Percentiles rank a stretch among this genome's conserved stretches.
phyloP scores from a whole-genome alignment of 768 basidiomycete species.

The Trametes maxima region DNA sequence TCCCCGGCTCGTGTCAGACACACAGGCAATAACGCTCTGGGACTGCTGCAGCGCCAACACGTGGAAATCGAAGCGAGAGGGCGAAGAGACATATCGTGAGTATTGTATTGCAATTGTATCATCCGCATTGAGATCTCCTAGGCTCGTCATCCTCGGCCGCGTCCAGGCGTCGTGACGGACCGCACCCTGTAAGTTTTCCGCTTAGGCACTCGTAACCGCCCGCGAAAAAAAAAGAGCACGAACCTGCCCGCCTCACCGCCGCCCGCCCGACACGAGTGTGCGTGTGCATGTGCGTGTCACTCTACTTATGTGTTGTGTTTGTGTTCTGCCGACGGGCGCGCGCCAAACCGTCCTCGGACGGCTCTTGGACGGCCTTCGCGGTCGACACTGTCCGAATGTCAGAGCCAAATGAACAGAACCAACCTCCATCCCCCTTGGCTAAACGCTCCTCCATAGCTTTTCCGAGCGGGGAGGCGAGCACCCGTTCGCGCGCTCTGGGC shows the following conservation, averaged over 20 bases:
- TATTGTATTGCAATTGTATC: neutral
- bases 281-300: neutral
- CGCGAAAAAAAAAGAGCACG: constrained; percentile 1
- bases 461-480: neutral
- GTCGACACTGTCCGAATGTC: neutral
- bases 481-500: neutral
- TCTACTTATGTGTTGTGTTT: neutral
- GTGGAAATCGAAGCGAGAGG: constrained; percentile 6
- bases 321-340: neutral
- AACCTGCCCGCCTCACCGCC: neutral
- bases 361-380: neutral
- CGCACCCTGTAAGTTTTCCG: constrained; percentile 21
- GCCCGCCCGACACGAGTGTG: neutral
- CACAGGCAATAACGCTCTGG: constrained; percentile 1
- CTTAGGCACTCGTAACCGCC: neutral
- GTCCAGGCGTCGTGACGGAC: constrained; percentile 4
- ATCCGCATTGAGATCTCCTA: neutral
- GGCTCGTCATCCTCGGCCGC: neutral
- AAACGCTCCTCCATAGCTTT: neutral
- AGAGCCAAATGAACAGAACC: neutral
- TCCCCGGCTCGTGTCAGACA: neutral
- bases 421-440: no score
- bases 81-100: neutral
- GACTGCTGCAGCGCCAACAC: neutral
- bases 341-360: neutral